phyloP scores from a whole-genome alignment of 2,329 filamentous ascomycete species.

The Hirsutella minnesotensis region DNA sequence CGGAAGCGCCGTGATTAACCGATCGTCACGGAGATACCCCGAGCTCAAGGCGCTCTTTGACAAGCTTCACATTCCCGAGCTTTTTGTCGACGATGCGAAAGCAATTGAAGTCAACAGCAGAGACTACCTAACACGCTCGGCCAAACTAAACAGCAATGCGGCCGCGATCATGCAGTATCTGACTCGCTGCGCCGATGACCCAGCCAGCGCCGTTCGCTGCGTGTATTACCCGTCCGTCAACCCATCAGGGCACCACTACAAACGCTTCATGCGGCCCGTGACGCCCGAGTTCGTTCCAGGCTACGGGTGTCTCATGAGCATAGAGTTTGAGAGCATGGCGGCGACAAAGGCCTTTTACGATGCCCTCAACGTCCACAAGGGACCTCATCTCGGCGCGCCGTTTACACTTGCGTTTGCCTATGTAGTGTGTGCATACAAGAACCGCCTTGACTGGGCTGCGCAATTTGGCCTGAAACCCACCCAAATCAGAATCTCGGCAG shows the following conservation, averaged over 20 bases:
- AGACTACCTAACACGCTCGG: conserved; percentile 22
- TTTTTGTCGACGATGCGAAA: conserved; percentile 27
- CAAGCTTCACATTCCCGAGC: conserved; percentile 18
- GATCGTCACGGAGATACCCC: conserved; percentile 20
- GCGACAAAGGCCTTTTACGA: conserved; percentile 30
- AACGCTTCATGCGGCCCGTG: conserved; percentile 19
- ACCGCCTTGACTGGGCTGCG: conserved; percentile 17
- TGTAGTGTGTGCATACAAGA: conserved; percentile 20
- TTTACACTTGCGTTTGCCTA: conserved; percentile 24
- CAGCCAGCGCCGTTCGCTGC: conserved; percentile 14
- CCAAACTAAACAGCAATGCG: conserved; percentile 23
- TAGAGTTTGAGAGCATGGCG: conserved; percentile 27
- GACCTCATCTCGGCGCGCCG: conserved; percentile 35
- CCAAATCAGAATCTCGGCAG: conserved; percentile 5
- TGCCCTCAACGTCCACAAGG: conserved; percentile 27
- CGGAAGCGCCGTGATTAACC: conserved; percentile 29
- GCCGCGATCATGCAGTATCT: conserved; percentile 18
- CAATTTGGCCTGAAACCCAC: conserved; percentile 11
- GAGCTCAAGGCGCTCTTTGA: conserved; percentile 15
- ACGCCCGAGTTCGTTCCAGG: conserved; percentile 31
- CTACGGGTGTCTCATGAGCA: conserved; percentile 34
- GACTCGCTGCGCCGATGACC: conserved; percentile 9
- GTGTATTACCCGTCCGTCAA: conserved; percentile 27
- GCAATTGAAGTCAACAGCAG: conserved; percentile 25
- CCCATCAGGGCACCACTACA: conserved; percentile 13